Base-by-base conservation (phyloP, 2,329 filamentous ascomycete genomes). In the Fusarium nygamai region DNA sequence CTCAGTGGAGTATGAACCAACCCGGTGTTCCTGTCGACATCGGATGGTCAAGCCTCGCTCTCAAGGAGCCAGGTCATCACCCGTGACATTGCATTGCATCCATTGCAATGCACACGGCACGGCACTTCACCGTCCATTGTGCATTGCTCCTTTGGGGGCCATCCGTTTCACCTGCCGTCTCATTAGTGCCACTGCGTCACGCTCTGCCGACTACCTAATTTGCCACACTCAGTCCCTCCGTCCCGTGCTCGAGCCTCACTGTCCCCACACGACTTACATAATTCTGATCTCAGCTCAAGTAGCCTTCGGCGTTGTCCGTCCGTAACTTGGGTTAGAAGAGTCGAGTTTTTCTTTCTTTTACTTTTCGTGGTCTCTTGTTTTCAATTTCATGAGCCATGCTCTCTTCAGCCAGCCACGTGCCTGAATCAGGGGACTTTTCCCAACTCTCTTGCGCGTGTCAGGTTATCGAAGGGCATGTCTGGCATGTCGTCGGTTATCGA, bases 261-360 rank as follows among this genome's bases (percentile, higher is more conserved):
- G 33, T 50, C 43, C 33, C 41, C 56, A 50, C 29, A 38, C 47
- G 56, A 61, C 64, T 74, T 74, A 72, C 67, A 74, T 74, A 74
- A 74, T 74, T 74, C 59, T 72, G 72, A 72, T 65, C 63, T 61
- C 63, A 68, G 65, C 56, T 62, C 67, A 50, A 38, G 59, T 72
- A 72, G 58, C 44, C 58, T 68, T 74, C 72, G 72, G 72, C 72
- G 71, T 74, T 74, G 72, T 74, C 72, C 72, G 72, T 74, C 72
- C 72, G 63, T 62, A 44, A 54, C 50, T 61, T 56, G 59, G 39
- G 48, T 59, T 61, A 43, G 22, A 46, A 58, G 48, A 63, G 44
- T 73, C 58, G 61, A 36, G 36, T 63, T 56, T 57, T 50, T 61
- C 64, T 50, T 46, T 57, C 17, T 36, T 19, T 60, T 53, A 48